Evolutionary conservation across 805 yeast species (phyloP).

Genomic region (Candida rishiriensis): DNA sequence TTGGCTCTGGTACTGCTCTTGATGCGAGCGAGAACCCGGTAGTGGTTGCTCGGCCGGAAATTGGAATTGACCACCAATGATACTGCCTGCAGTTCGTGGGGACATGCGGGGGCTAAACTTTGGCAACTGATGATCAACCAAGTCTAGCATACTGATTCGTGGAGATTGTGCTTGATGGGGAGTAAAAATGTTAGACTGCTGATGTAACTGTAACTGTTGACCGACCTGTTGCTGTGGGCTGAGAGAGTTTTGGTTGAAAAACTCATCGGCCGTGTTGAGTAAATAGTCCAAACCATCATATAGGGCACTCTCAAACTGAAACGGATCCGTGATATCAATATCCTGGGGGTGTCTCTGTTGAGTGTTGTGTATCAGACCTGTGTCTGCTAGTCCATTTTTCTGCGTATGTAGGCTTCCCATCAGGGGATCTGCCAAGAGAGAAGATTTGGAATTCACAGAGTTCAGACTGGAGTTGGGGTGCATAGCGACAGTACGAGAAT

Average conservation of each 20-base stretch:
- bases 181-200: conserved; percentile 12
- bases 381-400: neutral
- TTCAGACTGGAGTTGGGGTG: neutral
- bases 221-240: neutral
- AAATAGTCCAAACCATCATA: conserved; percentile 30
- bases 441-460: neutral
- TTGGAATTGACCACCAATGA: neutral
- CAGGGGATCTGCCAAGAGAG: too few relatives aligned
- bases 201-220: conserved; percentile 6
- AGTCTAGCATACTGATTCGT: conserved; percentile 7
- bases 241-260: conserved; percentile 11
- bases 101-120: neutral
- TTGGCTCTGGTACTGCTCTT: neutral
- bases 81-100: neutral
- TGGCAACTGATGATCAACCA: neutral
- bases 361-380: neutral
- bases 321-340: conserved; percentile 20
- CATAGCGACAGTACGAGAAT: neutral
- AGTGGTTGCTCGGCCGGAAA: neutral
- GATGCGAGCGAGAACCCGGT: neutral
- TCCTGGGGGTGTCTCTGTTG: conserved; percentile 2
- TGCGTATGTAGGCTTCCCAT: neutral
- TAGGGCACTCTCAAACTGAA: conserved; percentile 27
- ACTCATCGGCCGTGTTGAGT: conserved; percentile 19
- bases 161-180: conserved; percentile 5